Conservation (phyloP, 148 eudicot species). For the Heliamphora exappendiculata region DNA sequence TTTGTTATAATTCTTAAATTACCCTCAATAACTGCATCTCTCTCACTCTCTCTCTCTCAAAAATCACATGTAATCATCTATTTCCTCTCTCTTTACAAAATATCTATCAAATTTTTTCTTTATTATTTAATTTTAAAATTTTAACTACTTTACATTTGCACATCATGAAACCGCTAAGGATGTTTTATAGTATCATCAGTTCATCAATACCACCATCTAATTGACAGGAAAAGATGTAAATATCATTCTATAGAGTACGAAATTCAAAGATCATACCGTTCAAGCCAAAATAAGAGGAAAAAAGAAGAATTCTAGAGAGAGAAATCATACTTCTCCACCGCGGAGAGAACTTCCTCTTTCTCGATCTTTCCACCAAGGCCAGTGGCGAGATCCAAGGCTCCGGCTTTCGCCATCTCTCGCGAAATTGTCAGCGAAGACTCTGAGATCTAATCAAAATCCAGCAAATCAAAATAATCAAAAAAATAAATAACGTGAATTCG, state of each 20-base stretch:
- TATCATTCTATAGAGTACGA: neutral
- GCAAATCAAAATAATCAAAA: neutral
- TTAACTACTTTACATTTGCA: no score
- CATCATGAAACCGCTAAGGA: no score
- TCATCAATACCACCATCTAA: neutral
- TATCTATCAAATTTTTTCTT: no score
- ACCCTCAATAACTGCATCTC: no score
- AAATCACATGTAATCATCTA: no score
- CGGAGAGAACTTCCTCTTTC: constrained; percentile 59
- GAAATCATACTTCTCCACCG: constrained; percentile 69
- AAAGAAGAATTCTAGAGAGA: neutral
- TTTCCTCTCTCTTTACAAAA: no score
- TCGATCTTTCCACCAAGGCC: constrained; percentile 92
- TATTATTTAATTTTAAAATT: no score
- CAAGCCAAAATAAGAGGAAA: neutral
- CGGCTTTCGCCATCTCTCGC: constrained; percentile 69
- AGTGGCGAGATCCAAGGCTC: constrained; percentile 79
- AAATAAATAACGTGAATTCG: neutral
- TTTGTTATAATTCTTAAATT: no score
- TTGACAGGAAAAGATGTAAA: neutral
- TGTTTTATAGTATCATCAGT: neutral
- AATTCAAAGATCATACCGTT: neutral
- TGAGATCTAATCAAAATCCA: neutral
- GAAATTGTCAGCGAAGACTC: neutral
- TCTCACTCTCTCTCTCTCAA: no score